These are phyloP conservation scores for Exophiala lecanii-corni DNA, from an alignment of 2,329 filamentous ascomycete genomes.

Conservation along the genomic window DNA sequence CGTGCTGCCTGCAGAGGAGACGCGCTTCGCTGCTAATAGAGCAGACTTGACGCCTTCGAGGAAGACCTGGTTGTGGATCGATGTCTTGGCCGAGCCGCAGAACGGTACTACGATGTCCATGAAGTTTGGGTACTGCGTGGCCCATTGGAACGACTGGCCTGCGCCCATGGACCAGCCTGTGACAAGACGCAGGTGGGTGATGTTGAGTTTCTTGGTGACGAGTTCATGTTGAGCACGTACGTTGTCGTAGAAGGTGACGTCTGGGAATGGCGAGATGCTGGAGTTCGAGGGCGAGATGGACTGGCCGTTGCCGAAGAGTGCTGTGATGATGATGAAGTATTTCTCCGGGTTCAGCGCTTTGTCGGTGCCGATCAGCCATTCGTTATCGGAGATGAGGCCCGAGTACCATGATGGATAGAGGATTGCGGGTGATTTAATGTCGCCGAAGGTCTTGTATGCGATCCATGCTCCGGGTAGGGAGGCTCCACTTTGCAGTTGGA, in stretches of 20 bases:
- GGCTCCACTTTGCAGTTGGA: conserved; percentile 61
- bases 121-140: conserved; percentile 58
- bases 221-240: conserved; percentile 62
- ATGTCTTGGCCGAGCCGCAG: conserved; percentile 61
- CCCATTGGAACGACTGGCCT: conserved; percentile 63
- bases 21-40: conserved; percentile 54
- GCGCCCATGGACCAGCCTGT: conserved; percentile 70
- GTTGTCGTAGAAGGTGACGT: conserved; percentile 64
- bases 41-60: conserved; percentile 60
- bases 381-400: conserved; percentile 63
- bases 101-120: conserved; percentile 63
- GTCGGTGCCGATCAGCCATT: conserved; percentile 66
- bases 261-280: conserved; percentile 54
- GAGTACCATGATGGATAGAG: conserved; percentile 77
- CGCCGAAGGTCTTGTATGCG: conserved; percentile 72
- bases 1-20: conserved; percentile 48
- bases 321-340: conserved; percentile 65
- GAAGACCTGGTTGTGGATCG: conserved; percentile 64
- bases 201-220: conserved; percentile 58
- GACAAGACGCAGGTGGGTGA: conserved; percentile 58
- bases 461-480: conserved; percentile 61
- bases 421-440: conserved; percentile 58
- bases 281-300: conserved; percentile 65
- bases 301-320: conserved; percentile 65
- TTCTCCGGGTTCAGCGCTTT: conserved; percentile 61